Percentiles rank a stretch among this genome's conserved stretches.
phyloP scores from a whole-genome alignment of 2,329 filamentous ascomycete species.

The Nigrograna mackinnonii region DNA sequence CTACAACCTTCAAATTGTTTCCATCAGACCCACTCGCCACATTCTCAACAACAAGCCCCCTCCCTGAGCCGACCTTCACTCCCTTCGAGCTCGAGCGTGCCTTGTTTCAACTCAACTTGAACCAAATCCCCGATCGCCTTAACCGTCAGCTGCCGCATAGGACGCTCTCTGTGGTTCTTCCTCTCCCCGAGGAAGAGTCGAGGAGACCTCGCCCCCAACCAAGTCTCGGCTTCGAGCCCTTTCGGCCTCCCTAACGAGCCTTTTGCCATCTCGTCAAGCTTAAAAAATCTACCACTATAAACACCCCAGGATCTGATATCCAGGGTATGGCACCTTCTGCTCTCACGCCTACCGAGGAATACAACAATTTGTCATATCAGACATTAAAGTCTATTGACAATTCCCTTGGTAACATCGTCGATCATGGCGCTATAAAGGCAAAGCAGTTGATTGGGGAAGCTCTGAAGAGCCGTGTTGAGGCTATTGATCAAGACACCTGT shows the following conservation, averaged over 20 bases:
- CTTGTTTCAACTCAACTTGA: slow-evolving; percentile 47
- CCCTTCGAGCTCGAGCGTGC: slow-evolving; percentile 43
- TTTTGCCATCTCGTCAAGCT: slow-evolving; percentile 26
- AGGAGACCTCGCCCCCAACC: slow-evolving; percentile 90
- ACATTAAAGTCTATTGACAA: slow-evolving; percentile 30
- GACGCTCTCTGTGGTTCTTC: slow-evolving; percentile 97
- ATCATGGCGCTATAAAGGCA: slow-evolving; percentile 58
- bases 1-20: slow-evolving; percentile 52
- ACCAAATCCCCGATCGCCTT: slow-evolving; percentile 59
- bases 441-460: slow-evolving; percentile 86
- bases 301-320: slow-evolving; percentile 29
- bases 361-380: slow-evolving; percentile 45
- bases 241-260: slow-evolving; percentile 88
- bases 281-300: slow-evolving; percentile 9
- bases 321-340: slow-evolving; percentile 76
- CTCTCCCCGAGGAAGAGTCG: slow-evolving; percentile 99
- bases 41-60: slow-evolving; percentile 55
- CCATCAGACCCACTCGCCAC: slow-evolving; percentile 48
- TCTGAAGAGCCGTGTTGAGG: slow-evolving; percentile 81
- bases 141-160: slow-evolving; percentile 98
- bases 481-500: slow-evolving; percentile 84
- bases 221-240: slow-evolving; percentile 87
- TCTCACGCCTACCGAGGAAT: slow-evolving; percentile 52
- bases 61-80: slow-evolving; percentile 41
- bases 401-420: slow-evolving; percentile 39